Evolutionary conservation across 805 yeast species (phyloP), one percentile per base, ranked within the genome.

Genomic region (Metschnikowia dekortorum): DNA sequence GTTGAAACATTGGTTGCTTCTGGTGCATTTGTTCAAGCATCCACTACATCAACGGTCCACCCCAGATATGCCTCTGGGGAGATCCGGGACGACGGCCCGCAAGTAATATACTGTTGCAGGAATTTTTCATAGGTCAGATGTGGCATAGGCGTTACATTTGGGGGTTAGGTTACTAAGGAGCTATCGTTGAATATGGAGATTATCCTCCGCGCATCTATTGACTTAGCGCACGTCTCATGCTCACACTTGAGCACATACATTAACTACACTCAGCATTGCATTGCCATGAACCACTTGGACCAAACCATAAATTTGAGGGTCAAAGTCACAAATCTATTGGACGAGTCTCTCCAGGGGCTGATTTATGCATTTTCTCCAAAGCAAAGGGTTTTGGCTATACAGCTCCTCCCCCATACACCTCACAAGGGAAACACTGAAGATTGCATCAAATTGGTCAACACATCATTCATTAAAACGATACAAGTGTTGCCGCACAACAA

Each of bases 291-390:
- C 38, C 43, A 50, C 9, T 43, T 52, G 49, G 60, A 57, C 41
- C 60, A 57, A 42, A 46, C 46, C 43, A 28, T 55, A 42, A 55
- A 57, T 37, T 46, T 64, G 38, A 65, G 82, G 58, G 87, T 87
- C 51, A 80, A 74, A 60, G 71, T 86, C 47, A 77, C 80, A 10
- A 87, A 87, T 46, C 68, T 78, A 6, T 68, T 82, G 42, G 89
- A 85, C 59, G 74, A 76, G 29, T 71, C 72, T 8, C 71, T 82
- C 47, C 71, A 73, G n/a, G 96, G 94, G 1, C 69, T 75, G 32
- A 75, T 87, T 36, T 84, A 82, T 62, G 76, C 89, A 8, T 84
- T 79, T 62, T 79, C 81, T 50, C 71, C 83, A 6, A 74, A 73
- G 48, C 50, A 69, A 63, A 73, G 75, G 38, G 63, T 81, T n/a